Conservation (phyloP, 371 early-diverging fungal genomes). For the Mortierella sp. region DNA sequence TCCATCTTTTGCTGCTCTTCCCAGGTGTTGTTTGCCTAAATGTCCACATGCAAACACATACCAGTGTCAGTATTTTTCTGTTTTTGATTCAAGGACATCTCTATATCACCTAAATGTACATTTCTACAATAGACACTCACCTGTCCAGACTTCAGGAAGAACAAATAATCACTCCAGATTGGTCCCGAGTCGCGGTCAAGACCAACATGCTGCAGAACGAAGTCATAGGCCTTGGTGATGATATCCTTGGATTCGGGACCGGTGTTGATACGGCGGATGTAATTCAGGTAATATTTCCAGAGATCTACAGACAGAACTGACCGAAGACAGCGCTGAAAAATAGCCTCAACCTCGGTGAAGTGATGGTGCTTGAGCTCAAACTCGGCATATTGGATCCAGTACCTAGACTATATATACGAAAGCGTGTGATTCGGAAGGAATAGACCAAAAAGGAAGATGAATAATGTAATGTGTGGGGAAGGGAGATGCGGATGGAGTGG, state of each 20-base stretch:
- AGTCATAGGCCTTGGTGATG: constrained; percentile 89
- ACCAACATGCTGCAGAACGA: constrained; percentile 88
- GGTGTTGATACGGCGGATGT: constrained; percentile 84
- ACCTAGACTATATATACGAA: constrained; percentile 68
- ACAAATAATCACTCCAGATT: constrained; percentile 92
- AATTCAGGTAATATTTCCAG: constrained; percentile 90
- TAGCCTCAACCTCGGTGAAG: constrained; percentile 80
- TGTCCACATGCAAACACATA: too few relatives aligned
- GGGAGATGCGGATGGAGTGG: background rate
- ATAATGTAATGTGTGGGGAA: background rate
- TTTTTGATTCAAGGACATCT: background rate
- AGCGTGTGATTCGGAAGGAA: too few relatives aligned
- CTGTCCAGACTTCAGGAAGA: constrained; percentile 83
- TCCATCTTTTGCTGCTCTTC: constrained; percentile 94
- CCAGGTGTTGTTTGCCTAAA: constrained; percentile 78
- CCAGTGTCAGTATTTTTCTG: background rate
- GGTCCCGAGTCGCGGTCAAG: constrained; percentile 89
- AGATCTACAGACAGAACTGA: constrained; percentile 87
- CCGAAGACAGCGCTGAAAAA: constrained; percentile 88
- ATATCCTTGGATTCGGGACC: constrained; percentile 78
- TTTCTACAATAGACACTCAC: constrained; percentile 59
- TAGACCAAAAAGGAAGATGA: background rate
- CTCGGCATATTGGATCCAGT: constrained; percentile 88
- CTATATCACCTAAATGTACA: background rate
- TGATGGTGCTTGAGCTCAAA: constrained; percentile 84